phyloP scores from a whole-genome alignment of 1,139 yeast genomes.

The Arxiozyma heterogenica region DNA sequence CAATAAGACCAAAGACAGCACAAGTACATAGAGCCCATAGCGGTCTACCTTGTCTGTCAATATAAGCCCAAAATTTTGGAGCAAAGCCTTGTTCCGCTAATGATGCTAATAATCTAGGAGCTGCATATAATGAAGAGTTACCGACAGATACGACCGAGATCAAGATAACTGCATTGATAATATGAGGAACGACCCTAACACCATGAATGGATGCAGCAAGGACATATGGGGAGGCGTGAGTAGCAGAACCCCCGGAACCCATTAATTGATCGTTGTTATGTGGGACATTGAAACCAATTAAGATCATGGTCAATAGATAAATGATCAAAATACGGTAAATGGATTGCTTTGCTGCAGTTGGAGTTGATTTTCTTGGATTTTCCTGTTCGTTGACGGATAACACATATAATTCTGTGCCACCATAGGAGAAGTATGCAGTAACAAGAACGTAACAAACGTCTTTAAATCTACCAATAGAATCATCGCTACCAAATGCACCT shows the following conservation, averaged over 20 bases:
- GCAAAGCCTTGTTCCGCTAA: conserved; percentile 71
- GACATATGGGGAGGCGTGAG: conserved; percentile 59
- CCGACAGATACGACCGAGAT: conserved; percentile 59
- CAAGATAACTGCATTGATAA: conserved; percentile 64
- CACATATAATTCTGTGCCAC: conserved; percentile 74
- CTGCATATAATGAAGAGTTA: conserved; percentile 68
- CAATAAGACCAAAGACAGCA: conserved; percentile 67
- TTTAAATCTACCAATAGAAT: conserved; percentile 37
- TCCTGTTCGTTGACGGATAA: conserved; percentile 79
- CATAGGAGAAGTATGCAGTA: conserved; percentile 74
- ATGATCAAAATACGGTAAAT: conserved; percentile 58
- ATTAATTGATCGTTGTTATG: conserved; percentile 40
- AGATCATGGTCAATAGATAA: conserved; percentile 48
- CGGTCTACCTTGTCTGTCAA: conserved; percentile 56
- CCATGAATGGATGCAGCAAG: conserved; percentile 64
- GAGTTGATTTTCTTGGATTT: conserved; percentile 66
- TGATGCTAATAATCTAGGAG: conserved; percentile 72
- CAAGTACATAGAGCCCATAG: conserved; percentile 48
- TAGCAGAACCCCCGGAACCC: conserved; percentile 34
- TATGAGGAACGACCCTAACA: conserved; percentile 54
- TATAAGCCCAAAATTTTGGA: conserved; percentile 44
- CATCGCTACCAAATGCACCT: conserved; percentile 37
- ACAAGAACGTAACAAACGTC: conserved; percentile 76
- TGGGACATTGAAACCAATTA: conserved; percentile 59
- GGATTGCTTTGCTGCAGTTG: conserved; percentile 62